Conservation (phyloP, 1,284 basidiomycete genomes). For the Apiotrichum domesticum region DNA sequence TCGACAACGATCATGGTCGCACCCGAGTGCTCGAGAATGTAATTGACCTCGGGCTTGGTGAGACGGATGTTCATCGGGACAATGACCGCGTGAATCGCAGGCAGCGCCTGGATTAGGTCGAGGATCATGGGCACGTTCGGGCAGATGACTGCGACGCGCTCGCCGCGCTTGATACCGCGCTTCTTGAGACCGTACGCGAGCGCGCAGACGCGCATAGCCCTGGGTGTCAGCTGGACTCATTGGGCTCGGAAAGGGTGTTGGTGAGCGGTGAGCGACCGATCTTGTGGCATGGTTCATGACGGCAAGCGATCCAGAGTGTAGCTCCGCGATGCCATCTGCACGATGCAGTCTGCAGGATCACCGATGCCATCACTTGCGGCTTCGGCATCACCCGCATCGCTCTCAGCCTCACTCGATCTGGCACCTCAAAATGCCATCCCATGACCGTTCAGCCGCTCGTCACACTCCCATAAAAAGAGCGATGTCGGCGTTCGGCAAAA, state of each 20-base stretch:
- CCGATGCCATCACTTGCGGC: neutral
- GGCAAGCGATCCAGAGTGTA: too few species aligned
- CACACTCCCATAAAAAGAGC: too few species aligned
- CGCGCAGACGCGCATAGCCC: slow-evolving; percentile 19
- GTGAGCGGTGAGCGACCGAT: too few species aligned
- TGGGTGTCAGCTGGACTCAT: slow-evolving; percentile 1
- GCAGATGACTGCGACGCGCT: slow-evolving; percentile 61
- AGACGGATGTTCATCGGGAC: slow-evolving; percentile 19
- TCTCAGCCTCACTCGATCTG: too few species aligned
- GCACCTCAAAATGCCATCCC: too few species aligned
- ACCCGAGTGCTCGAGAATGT: slow-evolving; percentile 18
- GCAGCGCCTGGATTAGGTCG: slow-evolving; percentile 16
- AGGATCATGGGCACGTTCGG: slow-evolving; percentile 19
- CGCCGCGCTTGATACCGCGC: slow-evolving; percentile 68
- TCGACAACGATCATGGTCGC: slow-evolving; percentile 10
- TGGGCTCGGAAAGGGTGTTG: neutral
- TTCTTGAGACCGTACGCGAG: slow-evolving; percentile 63
- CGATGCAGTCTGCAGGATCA: too few species aligned
- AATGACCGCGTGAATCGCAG: slow-evolving; percentile 14
- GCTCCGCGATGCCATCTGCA: too few species aligned
- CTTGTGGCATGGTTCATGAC: too few species aligned
- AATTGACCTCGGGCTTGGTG: slow-evolving; percentile 16
- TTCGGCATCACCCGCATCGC: too few species aligned
- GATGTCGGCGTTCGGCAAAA: too few species aligned
- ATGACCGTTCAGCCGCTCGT: too few species aligned